Percentiles rank a stretch among this genome's conserved stretches.
Evolutionary conservation across 2,329 filamentous ascomycete genomes (phyloP).

Genomic region (Aspergillus phoenicis): DNA sequence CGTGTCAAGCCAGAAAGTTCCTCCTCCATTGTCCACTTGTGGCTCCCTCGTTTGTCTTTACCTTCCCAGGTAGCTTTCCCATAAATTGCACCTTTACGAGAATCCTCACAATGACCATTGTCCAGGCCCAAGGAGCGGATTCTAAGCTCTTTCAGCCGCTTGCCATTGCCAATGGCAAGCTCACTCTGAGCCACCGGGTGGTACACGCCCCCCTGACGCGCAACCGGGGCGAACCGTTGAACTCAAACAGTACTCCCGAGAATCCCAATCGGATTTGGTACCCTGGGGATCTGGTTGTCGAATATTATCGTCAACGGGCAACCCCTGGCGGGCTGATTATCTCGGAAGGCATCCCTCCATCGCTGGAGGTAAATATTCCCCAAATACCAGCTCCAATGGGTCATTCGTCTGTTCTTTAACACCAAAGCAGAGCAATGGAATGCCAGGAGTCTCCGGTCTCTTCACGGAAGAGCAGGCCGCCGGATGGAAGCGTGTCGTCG

Average conservation of each 20-base stretch:
- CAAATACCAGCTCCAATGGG: background rate
- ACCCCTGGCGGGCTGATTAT: slow-evolving; percentile 42
- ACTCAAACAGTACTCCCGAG: slow-evolving; percentile 47
- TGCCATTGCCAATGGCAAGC: slow-evolving; percentile 50
- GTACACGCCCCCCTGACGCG: slow-evolving; percentile 58
- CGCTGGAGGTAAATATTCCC: slow-evolving; percentile 40
- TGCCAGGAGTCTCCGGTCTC: slow-evolving; percentile 40
- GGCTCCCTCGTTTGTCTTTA: background rate
- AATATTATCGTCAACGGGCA: slow-evolving; percentile 46
- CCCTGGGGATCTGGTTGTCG: slow-evolving; percentile 45
- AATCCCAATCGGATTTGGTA: slow-evolving; percentile 54
- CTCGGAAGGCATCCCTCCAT: slow-evolving; percentile 42
- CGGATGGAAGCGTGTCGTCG: slow-evolving; percentile 55
- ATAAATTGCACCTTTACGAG: background rate
- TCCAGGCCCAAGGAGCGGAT: slow-evolving; percentile 23
- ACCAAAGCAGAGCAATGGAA: slow-evolving; percentile 38
- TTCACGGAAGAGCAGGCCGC: slow-evolving; percentile 46
- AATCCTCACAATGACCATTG: slow-evolving; percentile 27
- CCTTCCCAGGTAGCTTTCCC: background rate
- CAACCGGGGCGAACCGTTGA: slow-evolving; percentile 53
- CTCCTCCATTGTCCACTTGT: background rate
- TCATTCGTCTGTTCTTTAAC: background rate
- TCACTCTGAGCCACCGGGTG: slow-evolving; percentile 55
- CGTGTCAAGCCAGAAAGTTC: background rate
- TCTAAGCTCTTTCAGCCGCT: slow-evolving; percentile 50